Conservation (phyloP, 2,329 filamentous ascomycete genomes). For the Calonectria honghensis region DNA sequence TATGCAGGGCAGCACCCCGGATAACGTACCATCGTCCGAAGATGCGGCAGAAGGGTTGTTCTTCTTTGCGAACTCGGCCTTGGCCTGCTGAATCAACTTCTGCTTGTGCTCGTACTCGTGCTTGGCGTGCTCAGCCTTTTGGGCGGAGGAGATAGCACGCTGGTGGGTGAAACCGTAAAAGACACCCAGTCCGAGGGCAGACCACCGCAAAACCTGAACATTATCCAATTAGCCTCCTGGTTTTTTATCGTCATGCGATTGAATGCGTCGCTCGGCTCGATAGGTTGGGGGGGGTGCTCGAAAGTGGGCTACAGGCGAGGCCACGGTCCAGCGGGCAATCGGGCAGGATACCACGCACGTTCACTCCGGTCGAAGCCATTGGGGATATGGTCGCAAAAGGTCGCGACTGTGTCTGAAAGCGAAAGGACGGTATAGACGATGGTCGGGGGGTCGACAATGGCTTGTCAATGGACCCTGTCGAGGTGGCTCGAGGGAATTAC, state of each 20-base stretch:
- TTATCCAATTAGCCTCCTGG: constrained; percentile 55
- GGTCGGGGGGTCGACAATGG: constrained; percentile 62
- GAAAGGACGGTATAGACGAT: constrained; percentile 60
- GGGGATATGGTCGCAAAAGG: constrained; percentile 64
- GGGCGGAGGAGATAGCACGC: constrained; percentile 82
- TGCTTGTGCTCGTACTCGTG: constrained; percentile 94
- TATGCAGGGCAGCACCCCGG: not conserved
- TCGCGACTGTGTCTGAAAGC: constrained; percentile 63
- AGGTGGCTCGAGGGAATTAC: constrained; percentile 63
- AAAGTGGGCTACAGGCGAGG: constrained; percentile 42
- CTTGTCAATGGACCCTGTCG: constrained; percentile 67
- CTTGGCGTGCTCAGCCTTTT: constrained; percentile 82
- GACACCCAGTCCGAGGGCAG: constrained; percentile 91
- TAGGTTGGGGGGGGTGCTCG: constrained; percentile 39
- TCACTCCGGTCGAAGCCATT: constrained; percentile 83
- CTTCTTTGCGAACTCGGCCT: constrained; percentile 88
- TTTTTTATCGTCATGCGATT: constrained; percentile 40
- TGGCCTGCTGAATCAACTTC: constrained; percentile 93
- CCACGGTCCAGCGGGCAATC: constrained; percentile 52
- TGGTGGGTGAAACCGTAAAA: constrained; percentile 98
- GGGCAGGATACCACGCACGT: constrained; percentile 70
- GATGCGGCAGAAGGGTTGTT: constrained; percentile 73
- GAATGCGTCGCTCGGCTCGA: constrained; percentile 42
- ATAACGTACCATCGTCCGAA: constrained; percentile 58
- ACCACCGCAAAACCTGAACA: constrained; percentile 94